Conservation (phyloP, 805 yeast genomes). For the Schwanniomyces pseudopolymorphus region DNA sequence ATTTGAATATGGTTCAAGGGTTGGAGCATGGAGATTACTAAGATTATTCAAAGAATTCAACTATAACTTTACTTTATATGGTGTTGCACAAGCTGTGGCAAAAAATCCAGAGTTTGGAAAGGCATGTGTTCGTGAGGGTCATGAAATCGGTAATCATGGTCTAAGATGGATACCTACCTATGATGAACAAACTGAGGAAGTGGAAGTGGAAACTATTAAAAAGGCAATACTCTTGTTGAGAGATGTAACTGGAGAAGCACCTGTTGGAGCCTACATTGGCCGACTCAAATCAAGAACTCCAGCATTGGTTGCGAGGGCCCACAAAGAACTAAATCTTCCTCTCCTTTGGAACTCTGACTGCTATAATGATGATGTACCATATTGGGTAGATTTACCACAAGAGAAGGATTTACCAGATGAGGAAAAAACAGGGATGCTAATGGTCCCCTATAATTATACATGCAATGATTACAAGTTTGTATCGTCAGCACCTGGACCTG, state of each 20-base stretch:
- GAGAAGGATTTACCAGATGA: conserved; percentile 11
- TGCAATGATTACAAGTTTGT: conserved; percentile 26
- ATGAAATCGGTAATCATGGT: conserved; percentile 38
- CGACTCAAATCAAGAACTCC: conserved; percentile 29
- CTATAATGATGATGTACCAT: conserved; percentile 37
- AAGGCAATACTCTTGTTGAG: conserved; percentile 25
- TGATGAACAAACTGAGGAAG: conserved; percentile 23
- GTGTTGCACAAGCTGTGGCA: conserved; percentile 38
- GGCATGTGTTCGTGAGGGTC: conserved; percentile 36
- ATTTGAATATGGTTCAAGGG: conserved; percentile 33
- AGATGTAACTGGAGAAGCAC: conserved; percentile 30
- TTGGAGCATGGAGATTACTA: conserved; percentile 33
- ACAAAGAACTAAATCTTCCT: conserved; percentile 28
- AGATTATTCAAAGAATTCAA: conserved; percentile 29
- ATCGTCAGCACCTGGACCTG: conserved; percentile 8
- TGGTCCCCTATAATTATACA: conserved; percentile 29
- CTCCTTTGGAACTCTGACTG: conserved; percentile 33
- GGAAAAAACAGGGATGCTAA: conserved; percentile 21
- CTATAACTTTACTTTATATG: conserved; percentile 32
- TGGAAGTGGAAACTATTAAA: conserved; percentile 29
- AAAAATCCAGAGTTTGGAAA: conserved; percentile 30
- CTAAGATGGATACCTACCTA: conserved; percentile 31
- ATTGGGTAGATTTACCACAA: conserved; percentile 30
- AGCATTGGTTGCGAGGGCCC: conserved; percentile 31
- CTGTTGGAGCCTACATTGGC: conserved; percentile 38